Conservation (phyloP, 352 stramenopile species). For the Phytophthora sp. region DNA sequence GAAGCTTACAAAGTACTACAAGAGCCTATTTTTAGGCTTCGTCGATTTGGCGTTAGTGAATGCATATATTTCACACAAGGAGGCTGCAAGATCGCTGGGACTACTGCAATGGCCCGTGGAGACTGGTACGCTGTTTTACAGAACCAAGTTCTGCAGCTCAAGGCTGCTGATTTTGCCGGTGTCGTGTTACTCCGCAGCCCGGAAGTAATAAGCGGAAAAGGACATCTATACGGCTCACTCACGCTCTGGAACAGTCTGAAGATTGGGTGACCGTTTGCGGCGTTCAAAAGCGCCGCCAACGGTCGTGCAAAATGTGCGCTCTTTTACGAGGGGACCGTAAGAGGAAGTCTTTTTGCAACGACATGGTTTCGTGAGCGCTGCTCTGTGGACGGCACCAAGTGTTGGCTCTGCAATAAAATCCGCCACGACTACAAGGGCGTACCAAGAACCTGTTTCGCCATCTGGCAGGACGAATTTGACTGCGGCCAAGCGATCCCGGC, state of each 20-base stretch:
- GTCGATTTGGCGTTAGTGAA: not conserved
- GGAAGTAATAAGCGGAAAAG: not conserved
- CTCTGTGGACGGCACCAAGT: no score
- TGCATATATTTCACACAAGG: constrained; percentile 2
- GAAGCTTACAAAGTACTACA: constrained; percentile 1
- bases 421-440: no score
- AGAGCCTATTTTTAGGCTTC: not conserved
- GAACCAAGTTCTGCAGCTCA: constrained; percentile 1
- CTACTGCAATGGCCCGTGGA: not conserved
- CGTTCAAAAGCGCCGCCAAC: constrained; percentile 6
- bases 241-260: not conserved
- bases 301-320: not conserved
- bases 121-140: constrained; percentile 1
- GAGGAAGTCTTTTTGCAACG: no score
- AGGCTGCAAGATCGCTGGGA: not conserved
- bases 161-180: not conserved
- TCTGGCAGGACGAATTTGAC: no score
- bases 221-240: not conserved
- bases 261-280: not conserved
- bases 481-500: no score
- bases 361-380: no score
- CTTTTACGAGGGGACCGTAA: no score
- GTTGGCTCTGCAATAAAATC: no score
- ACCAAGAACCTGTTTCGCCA: no score
- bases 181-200: not conserved